Percentiles rank a stretch among this genome's conserved stretches.
phyloP scores from a whole-genome alignment of 1,284 basidiomycete species.

The Ceratobasidium sp. region DNA sequence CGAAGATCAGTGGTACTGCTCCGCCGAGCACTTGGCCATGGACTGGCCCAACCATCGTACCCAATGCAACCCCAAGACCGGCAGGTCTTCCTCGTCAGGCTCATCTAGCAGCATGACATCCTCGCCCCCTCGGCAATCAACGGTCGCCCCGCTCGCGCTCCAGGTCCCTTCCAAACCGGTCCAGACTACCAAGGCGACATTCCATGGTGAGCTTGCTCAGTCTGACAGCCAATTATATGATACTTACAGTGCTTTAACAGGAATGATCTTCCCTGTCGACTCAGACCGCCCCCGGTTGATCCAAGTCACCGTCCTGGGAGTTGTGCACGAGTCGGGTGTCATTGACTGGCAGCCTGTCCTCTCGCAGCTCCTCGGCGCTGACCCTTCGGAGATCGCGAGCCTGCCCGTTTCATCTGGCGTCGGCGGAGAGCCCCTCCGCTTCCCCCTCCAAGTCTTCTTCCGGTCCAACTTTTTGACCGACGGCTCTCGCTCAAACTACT shows the following conservation, averaged over 20 bases:
- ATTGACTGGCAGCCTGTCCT: slow-evolving; percentile 41
- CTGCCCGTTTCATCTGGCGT: slow-evolving; percentile 44
- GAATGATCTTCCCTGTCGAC: slow-evolving; percentile 75
- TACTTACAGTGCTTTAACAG: slow-evolving; percentile 55
- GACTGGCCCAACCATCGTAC: slow-evolving; percentile 34
- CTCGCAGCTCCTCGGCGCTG: slow-evolving; percentile 31
- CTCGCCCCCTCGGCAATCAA: slow-evolving; percentile 39
- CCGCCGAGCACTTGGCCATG: slow-evolving; percentile 14
- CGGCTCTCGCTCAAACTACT: slow-evolving; percentile 40
- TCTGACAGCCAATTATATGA: not conserved
- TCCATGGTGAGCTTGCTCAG: slow-evolving; percentile 50
- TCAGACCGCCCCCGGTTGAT: slow-evolving; percentile 61
- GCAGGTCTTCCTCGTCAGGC: slow-evolving; percentile 10
- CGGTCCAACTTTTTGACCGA: slow-evolving; percentile 46
- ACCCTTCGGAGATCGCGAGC: slow-evolving; percentile 22
- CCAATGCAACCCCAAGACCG: slow-evolving; percentile 23
- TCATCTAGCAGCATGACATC: slow-evolving; percentile 21
- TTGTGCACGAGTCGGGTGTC: slow-evolving; percentile 35
- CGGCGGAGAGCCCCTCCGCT: slow-evolving; percentile 46
- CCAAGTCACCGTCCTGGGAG: slow-evolving; percentile 40
- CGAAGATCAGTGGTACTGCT: slow-evolving; percentile 63
- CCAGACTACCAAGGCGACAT: slow-evolving; percentile 52
- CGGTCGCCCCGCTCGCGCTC: slow-evolving; percentile 14
- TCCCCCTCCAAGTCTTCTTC: slow-evolving; percentile 48
- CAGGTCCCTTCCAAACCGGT: slow-evolving; percentile 28